Evolutionary conservation across 768 basidiomycete species (phyloP), one percentile per base, ranked within the genome.

Genomic region (Boletellus ananiceps): DNA sequence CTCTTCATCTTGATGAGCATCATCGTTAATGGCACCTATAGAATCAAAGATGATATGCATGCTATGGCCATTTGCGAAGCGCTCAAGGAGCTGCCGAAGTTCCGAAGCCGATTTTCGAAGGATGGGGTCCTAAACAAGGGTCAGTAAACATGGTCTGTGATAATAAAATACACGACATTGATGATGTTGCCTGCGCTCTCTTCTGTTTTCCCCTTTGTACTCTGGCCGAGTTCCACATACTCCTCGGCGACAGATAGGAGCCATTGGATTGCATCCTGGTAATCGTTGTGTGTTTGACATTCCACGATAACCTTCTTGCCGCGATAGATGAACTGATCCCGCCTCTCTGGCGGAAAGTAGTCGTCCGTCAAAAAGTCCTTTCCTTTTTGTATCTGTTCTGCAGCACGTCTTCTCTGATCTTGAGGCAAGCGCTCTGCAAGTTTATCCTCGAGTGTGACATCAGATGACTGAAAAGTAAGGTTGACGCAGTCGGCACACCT

Each of bases 291-390:
- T 62, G 86, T 84, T 69, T 96, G 93, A 64, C 90, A 93, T 62
- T 97, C 94, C 50, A 94, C 77, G 46, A 96, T 81, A 33, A 87
- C 85, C 82, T 96, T 97, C 77, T 97, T 97, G 6, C 82, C 77
- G 12, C 95, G 81, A 74, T 86, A 95, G 61, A 98, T 88, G 68
- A 93, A 96, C 61, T 91, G 91, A 46, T 95, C 91, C 19, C 91
- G 79, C 18, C 95, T 76, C 68, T 93, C 93, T 57, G 86, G 76
- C 0, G 94, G 93, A 76, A 96, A 93, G 57, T 86, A 87, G 34
- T 94, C 88, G 42, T 93, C 89, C 14, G 71, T 69, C 45, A 96
- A 57, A 67, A 89, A 87, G 29, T 83, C 74, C 61, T 80, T 81
- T 21, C 81, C 76, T 14, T 77, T 75, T 40, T 87, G 78, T 38